These are phyloP conservation scores for Forsythia suspensa DNA, from an alignment of 257 asterid genomes.

Conservation along the genomic window DNA sequence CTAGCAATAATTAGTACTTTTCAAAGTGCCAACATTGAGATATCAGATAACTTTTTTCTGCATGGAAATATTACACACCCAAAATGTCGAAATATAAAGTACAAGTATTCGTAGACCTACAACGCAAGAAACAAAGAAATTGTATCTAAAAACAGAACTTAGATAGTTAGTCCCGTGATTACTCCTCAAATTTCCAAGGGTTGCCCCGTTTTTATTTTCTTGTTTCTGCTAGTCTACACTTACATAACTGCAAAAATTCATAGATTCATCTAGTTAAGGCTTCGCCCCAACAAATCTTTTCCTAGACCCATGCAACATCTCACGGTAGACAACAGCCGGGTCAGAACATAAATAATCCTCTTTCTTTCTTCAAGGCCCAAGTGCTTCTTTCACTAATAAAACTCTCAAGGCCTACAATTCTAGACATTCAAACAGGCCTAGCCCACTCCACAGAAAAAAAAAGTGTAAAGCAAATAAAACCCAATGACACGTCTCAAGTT, in stretches of 20 bases:
- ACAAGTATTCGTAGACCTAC: background rate
- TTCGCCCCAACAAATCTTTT: background rate
- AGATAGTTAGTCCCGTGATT: background rate
- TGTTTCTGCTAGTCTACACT: background rate
- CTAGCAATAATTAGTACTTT: constrained; percentile 12
- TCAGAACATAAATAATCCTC: background rate
- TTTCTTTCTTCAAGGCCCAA: background rate
- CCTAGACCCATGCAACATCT: background rate
- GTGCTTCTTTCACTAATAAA: background rate
- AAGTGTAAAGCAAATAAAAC: background rate
- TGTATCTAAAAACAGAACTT: background rate
- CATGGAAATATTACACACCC: background rate
- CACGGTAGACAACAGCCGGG: background rate
- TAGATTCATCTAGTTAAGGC: background rate
- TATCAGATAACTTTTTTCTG: background rate
- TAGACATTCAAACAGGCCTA: background rate
- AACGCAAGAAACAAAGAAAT: background rate
- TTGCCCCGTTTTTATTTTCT: background rate
- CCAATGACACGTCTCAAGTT: background rate
- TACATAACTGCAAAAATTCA: background rate
- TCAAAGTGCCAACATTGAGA: background rate
- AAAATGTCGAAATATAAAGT: background rate
- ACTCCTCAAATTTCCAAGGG: background rate
- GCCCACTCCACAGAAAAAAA: background rate
- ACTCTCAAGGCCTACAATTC: background rate